Evolutionary conservation across 805 yeast genomes (phyloP).

Genomic region (Candida ortonii): DNA sequence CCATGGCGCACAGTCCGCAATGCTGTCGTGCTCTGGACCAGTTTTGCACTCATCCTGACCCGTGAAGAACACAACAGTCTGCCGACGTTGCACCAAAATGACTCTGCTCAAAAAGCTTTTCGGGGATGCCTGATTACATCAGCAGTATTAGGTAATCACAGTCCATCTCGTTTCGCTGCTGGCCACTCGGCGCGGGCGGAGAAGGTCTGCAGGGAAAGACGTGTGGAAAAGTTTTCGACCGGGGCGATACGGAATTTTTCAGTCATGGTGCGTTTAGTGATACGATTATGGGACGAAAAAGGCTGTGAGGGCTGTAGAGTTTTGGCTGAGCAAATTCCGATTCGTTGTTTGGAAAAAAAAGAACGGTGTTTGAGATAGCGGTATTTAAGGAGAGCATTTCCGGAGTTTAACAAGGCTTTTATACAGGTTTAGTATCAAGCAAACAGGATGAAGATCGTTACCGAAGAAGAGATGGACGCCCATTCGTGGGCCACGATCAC

Average conservation of each 20-base stretch:
- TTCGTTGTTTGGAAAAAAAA: constrained; percentile 1
- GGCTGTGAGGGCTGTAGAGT: too few species aligned
- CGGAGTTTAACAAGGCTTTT: neutral
- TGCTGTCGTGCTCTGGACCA: neutral
- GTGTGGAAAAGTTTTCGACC: too few species aligned
- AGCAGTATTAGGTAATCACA: neutral
- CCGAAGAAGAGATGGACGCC: constrained; percentile 63
- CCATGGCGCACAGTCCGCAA: neutral
- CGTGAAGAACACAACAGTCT: too few species aligned
- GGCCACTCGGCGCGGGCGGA: neutral
- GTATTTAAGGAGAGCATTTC: constrained; percentile 1
- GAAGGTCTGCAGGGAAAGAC: too few species aligned
- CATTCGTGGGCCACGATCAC: constrained; percentile 55
- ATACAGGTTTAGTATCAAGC: neutral
- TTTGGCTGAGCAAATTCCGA: constrained; percentile 1
- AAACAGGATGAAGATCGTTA: constrained; percentile 58
- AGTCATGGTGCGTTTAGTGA: too few species aligned
- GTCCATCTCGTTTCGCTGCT: neutral
- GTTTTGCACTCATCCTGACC: too few species aligned
- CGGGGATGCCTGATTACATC: too few species aligned
- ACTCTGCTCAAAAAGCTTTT: too few species aligned
- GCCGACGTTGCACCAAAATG: too few species aligned
- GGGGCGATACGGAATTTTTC: too few species aligned
- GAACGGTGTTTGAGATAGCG: neutral
- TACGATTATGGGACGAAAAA: too few species aligned